These are phyloP conservation scores for Kazachstania sp. DNA, from an alignment of 1,139 yeast genomes.

Conservation along the genomic window DNA sequence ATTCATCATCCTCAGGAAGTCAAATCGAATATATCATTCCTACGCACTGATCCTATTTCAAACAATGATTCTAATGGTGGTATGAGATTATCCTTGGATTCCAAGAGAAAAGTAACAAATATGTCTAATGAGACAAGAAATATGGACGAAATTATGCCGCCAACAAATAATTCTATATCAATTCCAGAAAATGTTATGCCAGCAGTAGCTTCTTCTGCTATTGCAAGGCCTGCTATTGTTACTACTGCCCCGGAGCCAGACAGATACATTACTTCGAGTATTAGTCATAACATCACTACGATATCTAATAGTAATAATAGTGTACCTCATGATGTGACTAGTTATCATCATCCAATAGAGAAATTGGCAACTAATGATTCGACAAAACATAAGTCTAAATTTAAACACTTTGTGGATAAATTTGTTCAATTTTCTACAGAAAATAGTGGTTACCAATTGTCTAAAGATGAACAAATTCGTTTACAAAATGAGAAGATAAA, in stretches of 20 bases:
- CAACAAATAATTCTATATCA: not conserved
- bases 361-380: conserved; percentile 1
- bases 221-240: not conserved
- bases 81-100: conserved; percentile 1
- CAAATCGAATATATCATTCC: not conserved
- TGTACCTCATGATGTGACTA: not conserved
- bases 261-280: conserved; percentile 4
- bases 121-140: not conserved
- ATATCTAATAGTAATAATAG: not conserved
- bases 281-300: conserved; percentile 4
- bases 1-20: not conserved
- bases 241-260: not conserved
- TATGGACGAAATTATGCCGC: not conserved
- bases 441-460: conserved; percentile 28
- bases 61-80: conserved; percentile 1
- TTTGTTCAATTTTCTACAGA: conserved; percentile 29
- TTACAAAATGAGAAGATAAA: conserved; percentile 7
- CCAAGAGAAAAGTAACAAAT: not conserved
- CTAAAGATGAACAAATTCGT: conserved; percentile 14
- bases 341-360: not conserved
- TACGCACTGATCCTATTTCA: not conserved
- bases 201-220: not conserved
- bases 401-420: conserved; percentile 21
- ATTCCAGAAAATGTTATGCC: not conserved
- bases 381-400: conserved; percentile 11